A percentile compares a stretch with the other conserved stretches of the same genome.
Evolutionary conservation across 208 protist genomes (phyloP).

Genomic region (Wallacemonas sp.): DNA sequence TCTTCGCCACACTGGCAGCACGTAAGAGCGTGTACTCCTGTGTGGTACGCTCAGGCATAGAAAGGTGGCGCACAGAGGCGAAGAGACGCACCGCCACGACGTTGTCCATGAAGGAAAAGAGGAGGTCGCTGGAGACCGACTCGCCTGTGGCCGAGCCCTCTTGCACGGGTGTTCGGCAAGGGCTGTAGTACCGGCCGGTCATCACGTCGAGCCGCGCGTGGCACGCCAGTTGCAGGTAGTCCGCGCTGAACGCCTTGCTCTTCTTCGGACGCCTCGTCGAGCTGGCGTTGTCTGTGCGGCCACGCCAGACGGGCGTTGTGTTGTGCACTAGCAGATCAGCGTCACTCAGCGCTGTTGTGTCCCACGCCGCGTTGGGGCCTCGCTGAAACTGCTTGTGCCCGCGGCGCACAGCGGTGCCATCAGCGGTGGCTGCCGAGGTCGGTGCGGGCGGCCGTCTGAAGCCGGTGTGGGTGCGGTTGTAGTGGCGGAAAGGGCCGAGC

Average conservation of each 20-base stretch:
- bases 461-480: constrained; percentile 9
- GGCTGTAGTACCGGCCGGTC: constrained; percentile 35
- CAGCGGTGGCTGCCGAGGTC: not conserved
- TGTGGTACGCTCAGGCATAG: too few relatives aligned
- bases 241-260: not conserved
- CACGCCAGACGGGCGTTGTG: not conserved
- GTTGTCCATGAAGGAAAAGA: constrained; percentile 56
- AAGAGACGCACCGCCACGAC: constrained; percentile 28
- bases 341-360: constrained; percentile 4
- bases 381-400: not conserved
- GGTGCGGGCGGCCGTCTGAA: too few relatives aligned
- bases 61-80: constrained; percentile 36
- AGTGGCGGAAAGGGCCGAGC: constrained; percentile 25
- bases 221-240: constrained; percentile 26
- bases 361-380: not conserved
- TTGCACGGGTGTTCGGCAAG: constrained; percentile 19
- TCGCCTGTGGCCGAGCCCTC: not conserved
- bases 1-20: too few relatives aligned
- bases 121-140: constrained; percentile 8
- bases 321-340: not conserved
- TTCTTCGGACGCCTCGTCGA: not conserved
- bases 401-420: not conserved
- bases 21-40: too few relatives aligned
- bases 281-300: not conserved
- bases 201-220: constrained; percentile 33